Base-by-base conservation (phyloP, 257 asterid genomes). In the Echites panduratus region DNA sequence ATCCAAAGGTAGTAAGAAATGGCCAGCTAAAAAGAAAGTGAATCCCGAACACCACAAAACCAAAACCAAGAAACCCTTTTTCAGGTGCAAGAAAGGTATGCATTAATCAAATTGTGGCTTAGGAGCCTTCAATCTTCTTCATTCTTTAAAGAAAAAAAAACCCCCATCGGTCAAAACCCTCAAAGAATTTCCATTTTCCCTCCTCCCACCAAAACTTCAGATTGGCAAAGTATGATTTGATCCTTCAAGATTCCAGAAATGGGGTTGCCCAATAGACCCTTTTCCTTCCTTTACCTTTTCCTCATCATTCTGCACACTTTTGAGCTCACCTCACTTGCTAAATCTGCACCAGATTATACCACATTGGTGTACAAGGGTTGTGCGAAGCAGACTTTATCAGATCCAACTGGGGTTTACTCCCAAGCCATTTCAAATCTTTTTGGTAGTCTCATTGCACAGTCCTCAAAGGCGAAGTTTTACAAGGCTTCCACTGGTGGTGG, bases 331-430 rank as follows among this genome's bases (percentile, higher is more conserved):
- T 75, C 88, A 62, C 84, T 22, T 16, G 79, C 92, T 71, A 70
- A 79, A 76, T 88, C 93, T 77, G 92, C 91, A 75, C 56, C 87
- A 44, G 97, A 85, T 58, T 79, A 73, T 87, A 88, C 89, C 61
- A 86, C 53, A 73, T 74, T 94, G 74, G 95, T 94, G 53, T 94
- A 94, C 84, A 94, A 91, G 77, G 99, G 99, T 3, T 94, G 99
- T 84, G 93, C 97, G 3, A 89, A 91, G 62, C 96, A 89, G 78
- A 43, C 81, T 68, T 73, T 94, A 79, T 79, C 97, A 84, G 99
- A 94, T 87, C 97, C 99, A 77, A 77, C 88, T 4, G 97, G 97
- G 62, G 93, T 83, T 12, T 94, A 89, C 72, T 88, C 97, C 22
- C 97, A 94, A 76, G 89, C 96, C 7, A 91, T 94, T 49, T 94